Percentiles rank a stretch among this genome's conserved stretches.
Evolutionary conservation across 2,329 filamentous ascomycete species (phyloP).

Genomic region (Dactylellina sp.): DNA sequence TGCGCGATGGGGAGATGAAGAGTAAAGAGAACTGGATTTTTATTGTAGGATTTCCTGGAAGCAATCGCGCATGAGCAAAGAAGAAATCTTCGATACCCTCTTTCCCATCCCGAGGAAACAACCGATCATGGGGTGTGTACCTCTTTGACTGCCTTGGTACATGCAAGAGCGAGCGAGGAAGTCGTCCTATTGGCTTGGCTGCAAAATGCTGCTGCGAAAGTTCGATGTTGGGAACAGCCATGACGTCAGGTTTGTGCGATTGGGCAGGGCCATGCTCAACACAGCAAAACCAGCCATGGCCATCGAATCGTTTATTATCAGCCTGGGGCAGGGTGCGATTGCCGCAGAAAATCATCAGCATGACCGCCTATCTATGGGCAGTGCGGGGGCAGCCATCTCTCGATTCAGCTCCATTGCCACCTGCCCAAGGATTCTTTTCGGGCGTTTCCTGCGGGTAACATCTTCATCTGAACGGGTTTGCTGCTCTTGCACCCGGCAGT

Average conservation of each 20-base stretch:
- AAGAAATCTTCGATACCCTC: not conserved
- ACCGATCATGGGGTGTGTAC: not conserved
- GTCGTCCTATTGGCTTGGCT: slow-evolving; percentile 9
- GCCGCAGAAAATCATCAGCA: slow-evolving; percentile 13
- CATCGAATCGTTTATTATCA: not conserved
- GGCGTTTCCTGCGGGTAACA: not conserved
- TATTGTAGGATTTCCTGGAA: not conserved
- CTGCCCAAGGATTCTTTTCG: not conserved
- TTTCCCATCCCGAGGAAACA: not conserved
- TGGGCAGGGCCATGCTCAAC: slow-evolving; percentile 18
- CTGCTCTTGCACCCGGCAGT: too few relatives aligned
- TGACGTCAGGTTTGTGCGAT: slow-evolving; percentile 45
- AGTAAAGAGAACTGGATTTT: not conserved
- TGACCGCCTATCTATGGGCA: not conserved
- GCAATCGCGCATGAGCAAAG: not conserved
- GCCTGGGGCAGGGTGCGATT: slow-evolving; percentile 15
- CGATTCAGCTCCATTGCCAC: not conserved
- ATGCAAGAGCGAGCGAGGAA: not conserved
- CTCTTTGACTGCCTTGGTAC: slow-evolving; percentile 22
- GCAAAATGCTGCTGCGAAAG: slow-evolving; percentile 15
- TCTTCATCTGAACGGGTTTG: too few relatives aligned
- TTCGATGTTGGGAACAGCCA: slow-evolving; percentile 13
- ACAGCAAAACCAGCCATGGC: slow-evolving; percentile 8
- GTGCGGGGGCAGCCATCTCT: not conserved
- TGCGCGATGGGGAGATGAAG: slow-evolving; percentile 10